Base-by-base conservation (phyloP, 257 asterid genomes). In the Lithospermum erythrorhizon region DNA sequence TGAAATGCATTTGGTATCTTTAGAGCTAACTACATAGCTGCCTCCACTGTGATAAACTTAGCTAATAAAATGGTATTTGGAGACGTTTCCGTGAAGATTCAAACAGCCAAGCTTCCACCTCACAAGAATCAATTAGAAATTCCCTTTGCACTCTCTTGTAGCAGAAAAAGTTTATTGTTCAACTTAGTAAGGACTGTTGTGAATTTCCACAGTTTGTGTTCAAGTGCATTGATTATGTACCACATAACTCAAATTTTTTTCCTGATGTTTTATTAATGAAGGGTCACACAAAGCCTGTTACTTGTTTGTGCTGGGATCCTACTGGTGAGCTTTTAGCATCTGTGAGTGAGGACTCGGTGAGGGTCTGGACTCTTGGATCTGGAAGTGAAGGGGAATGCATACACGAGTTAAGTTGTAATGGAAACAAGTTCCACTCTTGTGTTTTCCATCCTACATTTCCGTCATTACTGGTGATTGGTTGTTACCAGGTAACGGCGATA, bases 301-400 rank as follows among this genome's bases (percentile, higher is more conserved):
- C 18, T 6, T 73, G 71, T 62, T 58, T 76, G 20, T 72, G 81
- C 75, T 76, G 81, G 81, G 66, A 54, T 68, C 52, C 73, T 11
- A 62, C 71, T 10, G 81, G 81, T 21, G 78, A 72, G 64, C 64
- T 58, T 53, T 48, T 76, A 51, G 78, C 77, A 47, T 76, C 78
- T 19, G 25, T 72, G 64, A 76, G 78, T 27, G 75, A 72, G 63
- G 81, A 76, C 61, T 53, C 37, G 45, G 62, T 76, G 27, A 69
- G 67, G 68, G 78, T 76, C 37, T 76, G 81, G 78, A 72, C 68
- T 53, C 22, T 76, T 48, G 73, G 75, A 8, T 66, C 75, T 21
- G 65, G 78, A 20, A 73, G 70, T 48, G 58, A 57, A 65, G 59
- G 63, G 22, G 47, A 69, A 19, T 62, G 81, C 60, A 29, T 76